Evolutionary conservation across 768 basidiomycete genomes (phyloP), one percentile per base, ranked within the genome.

Genomic region (Amanita rubescens): DNA sequence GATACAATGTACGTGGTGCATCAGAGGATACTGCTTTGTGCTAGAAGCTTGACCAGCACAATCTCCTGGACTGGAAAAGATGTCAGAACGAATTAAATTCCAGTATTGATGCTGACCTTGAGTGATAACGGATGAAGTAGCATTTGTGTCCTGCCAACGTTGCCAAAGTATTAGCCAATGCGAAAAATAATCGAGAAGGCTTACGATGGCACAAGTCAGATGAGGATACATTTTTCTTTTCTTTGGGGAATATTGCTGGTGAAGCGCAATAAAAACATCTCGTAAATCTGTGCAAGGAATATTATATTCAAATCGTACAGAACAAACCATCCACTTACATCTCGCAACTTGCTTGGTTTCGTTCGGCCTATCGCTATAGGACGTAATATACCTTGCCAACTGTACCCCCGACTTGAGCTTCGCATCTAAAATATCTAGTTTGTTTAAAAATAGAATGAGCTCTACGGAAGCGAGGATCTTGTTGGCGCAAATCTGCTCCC

Each of bases 361-460:
- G 57, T 84, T 84, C 11, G 74, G 71, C 58, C 72, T 71, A 38
- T 75, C 74, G 39, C 70, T 69, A 62, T 79, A 85, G 7, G 75
- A 75, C 24, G 76, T 76, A 6, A 84, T 79, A 58, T 77, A 80
- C 14, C 73, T 67, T n/a, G 72, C 69, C 57, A 85, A 81, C 47
- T 71, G 67, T 9, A 81, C 62, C 2, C 82, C 82, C 6, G 74
- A 62, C 51, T 70, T 65, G 9, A 85, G 68, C 61, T 83, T 82
- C 14, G 69, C 66, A 25, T 78, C 71, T 20, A 85, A 68, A 53
- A 85, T 74, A 61, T 85, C 84, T 55, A 72, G 68, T 58, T 85
- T 84, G 69, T 83, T 84, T 15, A 85, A 69, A 61, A 85, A 76
- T 17, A 86, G 65, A 39, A 85, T 76, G 49, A 85, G 73, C 53